Evolutionary conservation across 306 rosid species (phyloP).

Genomic region (Hippophae tibetana): DNA sequence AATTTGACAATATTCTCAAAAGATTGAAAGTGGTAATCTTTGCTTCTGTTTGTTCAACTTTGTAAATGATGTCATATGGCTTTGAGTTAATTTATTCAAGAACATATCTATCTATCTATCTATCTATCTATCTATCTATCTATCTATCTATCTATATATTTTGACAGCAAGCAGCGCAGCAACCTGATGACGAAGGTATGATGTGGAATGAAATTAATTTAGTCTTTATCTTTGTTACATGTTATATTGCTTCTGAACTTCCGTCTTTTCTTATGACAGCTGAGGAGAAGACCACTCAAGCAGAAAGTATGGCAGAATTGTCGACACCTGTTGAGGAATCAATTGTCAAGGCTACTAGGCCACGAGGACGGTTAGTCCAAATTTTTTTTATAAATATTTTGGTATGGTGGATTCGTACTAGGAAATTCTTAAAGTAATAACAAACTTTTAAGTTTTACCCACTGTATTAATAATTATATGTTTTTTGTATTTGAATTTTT

Average conservation of each 20-base stretch:
- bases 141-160: neutral
- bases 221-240: neutral
- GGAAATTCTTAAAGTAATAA: too few species aligned
- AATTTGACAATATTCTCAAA: conserved; percentile 81
- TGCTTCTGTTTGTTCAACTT: neutral
- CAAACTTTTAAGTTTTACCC: too few species aligned
- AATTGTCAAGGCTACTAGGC: conserved; percentile 58
- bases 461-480: too few species aligned
- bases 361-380: conserved; percentile 74
- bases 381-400: neutral
- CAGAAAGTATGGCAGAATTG: conserved; percentile 30
- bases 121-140: neutral
- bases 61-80: neutral
- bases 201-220: neutral
- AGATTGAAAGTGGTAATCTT: conserved; percentile 80
- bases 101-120: neutral
- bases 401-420: too few species aligned
- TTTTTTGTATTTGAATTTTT: neutral
- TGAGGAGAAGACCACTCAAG: conserved; percentile 24
- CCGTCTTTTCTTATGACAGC: conserved; percentile 15
- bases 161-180: conserved; percentile 54
- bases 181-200: conserved; percentile 42
- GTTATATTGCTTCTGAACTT: conserved; percentile 8
- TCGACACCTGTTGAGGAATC: conserved; percentile 22
- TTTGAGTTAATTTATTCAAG: neutral